Percentiles rank a stretch among this genome's conserved stretches.
Conservation (phyloP, 192 early-diverging fungal genomes). For the Linnemannia hyalina region DNA sequence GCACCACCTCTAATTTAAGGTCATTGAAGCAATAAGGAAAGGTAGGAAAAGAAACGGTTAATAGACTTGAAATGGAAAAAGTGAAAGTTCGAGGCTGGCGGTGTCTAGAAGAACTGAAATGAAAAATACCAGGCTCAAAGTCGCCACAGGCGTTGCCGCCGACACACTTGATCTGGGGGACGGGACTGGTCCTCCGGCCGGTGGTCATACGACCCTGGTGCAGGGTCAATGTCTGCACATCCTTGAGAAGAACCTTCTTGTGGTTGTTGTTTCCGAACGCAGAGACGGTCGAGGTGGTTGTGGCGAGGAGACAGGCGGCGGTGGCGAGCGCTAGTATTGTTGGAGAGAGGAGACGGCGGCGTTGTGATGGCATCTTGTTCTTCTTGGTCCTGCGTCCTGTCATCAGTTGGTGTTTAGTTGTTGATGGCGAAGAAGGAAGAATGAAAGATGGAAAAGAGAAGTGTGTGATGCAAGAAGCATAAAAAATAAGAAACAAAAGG, state of each 20-base stretch:
- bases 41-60: not conserved
- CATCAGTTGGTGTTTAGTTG: too few relatives aligned
- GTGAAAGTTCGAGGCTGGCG: too few relatives aligned
- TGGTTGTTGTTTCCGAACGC: slow-evolving; percentile 18
- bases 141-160: slow-evolving; percentile 59
- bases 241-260: slow-evolving; percentile 49
- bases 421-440: too few relatives aligned
- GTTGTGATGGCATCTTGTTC: too few relatives aligned
- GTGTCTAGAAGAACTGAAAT: too few relatives aligned
- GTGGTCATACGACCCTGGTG: slow-evolving; percentile 53
- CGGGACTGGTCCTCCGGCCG: slow-evolving; percentile 51
- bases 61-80: too few relatives aligned
- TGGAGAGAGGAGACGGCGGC: not conserved
- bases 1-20: slow-evolving; percentile 33
- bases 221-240: slow-evolving; percentile 58
- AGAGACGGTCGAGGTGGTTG: not conserved
- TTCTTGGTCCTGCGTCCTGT: too few relatives aligned
- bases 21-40: not conserved
- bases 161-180: slow-evolving; percentile 57
- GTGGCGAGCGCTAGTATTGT: not conserved
- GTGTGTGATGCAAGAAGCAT: not conserved
- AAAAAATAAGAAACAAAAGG: not conserved
- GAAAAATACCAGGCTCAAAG: slow-evolving; percentile 46
- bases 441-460: not conserved
- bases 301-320: slow-evolving; percentile 5